Conservation (phyloP, 2,329 filamentous ascomycete genomes). For the Sporothrix dimorphospora region DNA sequence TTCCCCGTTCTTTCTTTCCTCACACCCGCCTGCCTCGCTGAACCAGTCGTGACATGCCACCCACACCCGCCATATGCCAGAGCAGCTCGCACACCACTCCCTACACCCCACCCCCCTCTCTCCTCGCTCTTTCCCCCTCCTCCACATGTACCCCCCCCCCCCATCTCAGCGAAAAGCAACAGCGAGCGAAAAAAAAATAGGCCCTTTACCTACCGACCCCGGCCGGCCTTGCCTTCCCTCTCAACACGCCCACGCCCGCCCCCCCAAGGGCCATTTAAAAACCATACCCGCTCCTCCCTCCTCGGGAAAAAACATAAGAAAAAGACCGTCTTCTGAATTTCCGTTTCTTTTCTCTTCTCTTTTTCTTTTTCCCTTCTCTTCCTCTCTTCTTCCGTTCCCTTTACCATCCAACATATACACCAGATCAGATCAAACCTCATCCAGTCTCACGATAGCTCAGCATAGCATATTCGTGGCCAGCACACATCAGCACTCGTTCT, state of each 20-base stretch:
- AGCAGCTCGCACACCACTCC: conserved; percentile 7
- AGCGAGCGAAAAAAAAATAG: conserved; percentile 24
- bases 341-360: conserved; percentile 13
- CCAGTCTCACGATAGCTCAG: not conserved
- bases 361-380: not conserved
- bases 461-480: not conserved
- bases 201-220: conserved; percentile 33
- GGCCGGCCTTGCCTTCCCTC: conserved; percentile 23
- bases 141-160: conserved; percentile 32
- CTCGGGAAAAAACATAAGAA: conserved; percentile 24
- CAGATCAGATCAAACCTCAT: not conserved
- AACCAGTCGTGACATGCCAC: conserved; percentile 24
- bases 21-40: conserved; percentile 11
- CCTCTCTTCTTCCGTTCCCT: not conserved
- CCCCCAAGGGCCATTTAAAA: conserved; percentile 33
- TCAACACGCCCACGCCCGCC: not conserved
- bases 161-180: conserved; percentile 26
- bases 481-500: not conserved
- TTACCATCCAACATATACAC: not conserved
- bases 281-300: conserved; percentile 31
- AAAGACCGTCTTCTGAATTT: conserved; percentile 21
- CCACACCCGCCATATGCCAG: conserved; percentile 20
- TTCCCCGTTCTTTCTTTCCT: conserved; percentile 25
- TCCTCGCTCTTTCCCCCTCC: conserved; percentile 26
- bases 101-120: conserved; percentile 24